phyloP scores from a whole-genome alignment of 73 alveolate genomes.

The Breviolum minutum region DNA sequence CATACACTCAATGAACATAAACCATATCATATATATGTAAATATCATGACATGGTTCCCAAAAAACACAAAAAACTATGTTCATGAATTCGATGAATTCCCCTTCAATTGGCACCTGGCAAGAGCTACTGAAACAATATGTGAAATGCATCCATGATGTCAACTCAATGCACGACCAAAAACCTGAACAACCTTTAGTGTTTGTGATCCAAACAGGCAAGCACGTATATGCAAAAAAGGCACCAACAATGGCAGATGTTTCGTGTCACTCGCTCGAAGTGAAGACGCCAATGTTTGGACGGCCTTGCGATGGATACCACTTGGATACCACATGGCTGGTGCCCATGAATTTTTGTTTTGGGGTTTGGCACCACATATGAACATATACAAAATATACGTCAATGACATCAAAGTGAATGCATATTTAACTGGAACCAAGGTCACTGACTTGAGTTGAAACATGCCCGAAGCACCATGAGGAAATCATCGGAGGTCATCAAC shows the following conservation, averaged over 20 bases:
- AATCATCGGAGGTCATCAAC: constrained; percentile 72
- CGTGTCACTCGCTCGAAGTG: not conserved
- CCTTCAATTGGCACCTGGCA: not conserved
- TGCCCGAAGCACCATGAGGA: constrained; percentile 18
- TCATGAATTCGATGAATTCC: not conserved
- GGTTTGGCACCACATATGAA: not conserved
- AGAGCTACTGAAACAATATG: not conserved
- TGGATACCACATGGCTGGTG: not conserved
- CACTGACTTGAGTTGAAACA: not conserved
- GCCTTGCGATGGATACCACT: not conserved
- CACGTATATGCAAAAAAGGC: not conserved
- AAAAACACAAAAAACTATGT: no score
- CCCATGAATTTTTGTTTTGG: no score
- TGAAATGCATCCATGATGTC: no score
- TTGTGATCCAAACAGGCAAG: not conserved
- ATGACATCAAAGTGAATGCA: no score
- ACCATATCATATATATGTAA: no score
- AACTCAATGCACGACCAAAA: no score
- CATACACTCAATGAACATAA: no score
- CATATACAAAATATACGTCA: no score
- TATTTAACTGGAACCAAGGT: no score
- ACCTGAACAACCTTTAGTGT: no score
- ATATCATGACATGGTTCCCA: no score
- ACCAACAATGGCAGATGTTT: constrained; percentile 43
- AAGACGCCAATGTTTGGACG: constrained; percentile 65